Percentiles rank a stretch among this genome's conserved stretches.
Evolutionary conservation across 164 flowering plant species (phyloP).

Genomic region (Chimonanthus salicifolius): DNA sequence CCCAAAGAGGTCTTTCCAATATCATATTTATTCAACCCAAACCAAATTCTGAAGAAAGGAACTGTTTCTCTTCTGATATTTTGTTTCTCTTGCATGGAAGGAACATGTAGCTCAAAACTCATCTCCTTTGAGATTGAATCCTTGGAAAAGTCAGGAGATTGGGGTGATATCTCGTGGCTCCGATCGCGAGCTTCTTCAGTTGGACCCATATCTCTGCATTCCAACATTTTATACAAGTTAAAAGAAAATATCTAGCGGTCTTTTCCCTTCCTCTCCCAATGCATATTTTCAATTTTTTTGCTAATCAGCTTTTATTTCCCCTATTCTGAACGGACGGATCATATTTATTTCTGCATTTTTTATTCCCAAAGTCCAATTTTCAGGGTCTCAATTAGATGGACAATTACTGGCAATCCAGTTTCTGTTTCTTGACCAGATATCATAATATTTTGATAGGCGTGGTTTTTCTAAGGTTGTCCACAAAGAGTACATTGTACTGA

Average conservation of each 20-base stretch:
- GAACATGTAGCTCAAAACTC: constrained; percentile 5
- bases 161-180: constrained; percentile 10
- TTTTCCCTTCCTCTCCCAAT: no score
- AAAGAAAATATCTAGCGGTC: neutral
- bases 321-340: no score
- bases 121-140: constrained; percentile 11
- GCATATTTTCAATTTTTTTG: no score
- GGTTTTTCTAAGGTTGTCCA: no score
- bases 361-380: no score
- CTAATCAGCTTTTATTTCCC: no score
- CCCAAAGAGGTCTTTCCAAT: constrained; percentile 39
- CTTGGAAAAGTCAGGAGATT: constrained; percentile 17
- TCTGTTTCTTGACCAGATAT: no score
- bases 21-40: constrained; percentile 19
- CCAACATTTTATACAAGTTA: constrained; percentile 7
- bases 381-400: no score
- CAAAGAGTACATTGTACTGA: no score
- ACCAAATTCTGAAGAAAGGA: constrained; percentile 26
- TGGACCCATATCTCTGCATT: constrained; percentile 22
- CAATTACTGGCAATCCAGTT: no score
- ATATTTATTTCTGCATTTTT: neutral
- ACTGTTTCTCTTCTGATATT: constrained; percentile 11
- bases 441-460: no score
- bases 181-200: constrained; percentile 18
- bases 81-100: constrained; percentile 6